Evolutionary conservation across 2,329 filamentous ascomycete genomes (phyloP).

Genomic region (Fusarium burgessii): DNA sequence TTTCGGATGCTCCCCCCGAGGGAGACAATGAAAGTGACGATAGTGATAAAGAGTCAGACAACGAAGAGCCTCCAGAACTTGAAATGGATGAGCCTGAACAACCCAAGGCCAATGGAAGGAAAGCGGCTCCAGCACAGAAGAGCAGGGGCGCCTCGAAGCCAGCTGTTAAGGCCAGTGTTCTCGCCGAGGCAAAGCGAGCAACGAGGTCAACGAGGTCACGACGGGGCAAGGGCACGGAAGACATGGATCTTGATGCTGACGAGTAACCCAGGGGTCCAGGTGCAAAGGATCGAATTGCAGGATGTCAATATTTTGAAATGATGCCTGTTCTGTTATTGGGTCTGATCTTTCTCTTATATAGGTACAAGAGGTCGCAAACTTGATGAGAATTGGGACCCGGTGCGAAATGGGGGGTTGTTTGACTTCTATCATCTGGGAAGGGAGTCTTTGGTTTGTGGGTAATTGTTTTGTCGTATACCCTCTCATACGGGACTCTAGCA

Average conservation of each 20-base stretch:
- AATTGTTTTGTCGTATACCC: slow-evolving; percentile 44
- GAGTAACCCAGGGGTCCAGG: slow-evolving; percentile 34
- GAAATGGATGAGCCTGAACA: slow-evolving; percentile 38
- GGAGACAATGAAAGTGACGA: slow-evolving; percentile 25
- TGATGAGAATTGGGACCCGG: not conserved
- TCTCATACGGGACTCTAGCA: slow-evolving; percentile 25
- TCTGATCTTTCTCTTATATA: slow-evolving; percentile 37
- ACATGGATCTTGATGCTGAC: slow-evolving; percentile 54
- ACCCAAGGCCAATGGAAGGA: slow-evolving; percentile 45
- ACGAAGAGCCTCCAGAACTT: slow-evolving; percentile 29
- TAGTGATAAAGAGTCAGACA: slow-evolving; percentile 24
- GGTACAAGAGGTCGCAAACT: slow-evolving; percentile 17
- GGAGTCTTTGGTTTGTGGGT: slow-evolving; percentile 42
- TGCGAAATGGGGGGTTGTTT: not conserved
- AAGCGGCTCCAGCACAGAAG: slow-evolving; percentile 34
- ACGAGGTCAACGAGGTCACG: slow-evolving; percentile 46
- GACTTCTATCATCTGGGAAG: slow-evolving; percentile 34
- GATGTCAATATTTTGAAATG: slow-evolving; percentile 23
- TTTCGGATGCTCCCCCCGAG: slow-evolving; percentile 40
- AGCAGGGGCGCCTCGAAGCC: slow-evolving; percentile 42
- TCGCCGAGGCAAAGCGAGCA: slow-evolving; percentile 38
- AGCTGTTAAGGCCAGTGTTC: slow-evolving; percentile 43
- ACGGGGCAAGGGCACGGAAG: slow-evolving; percentile 46
- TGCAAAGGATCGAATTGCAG: slow-evolving; percentile 21
- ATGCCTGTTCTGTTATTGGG: slow-evolving; percentile 22